Evolutionary conservation across 1,284 basidiomycete genomes (phyloP).

Genomic region (Malassezia globosa): DNA sequence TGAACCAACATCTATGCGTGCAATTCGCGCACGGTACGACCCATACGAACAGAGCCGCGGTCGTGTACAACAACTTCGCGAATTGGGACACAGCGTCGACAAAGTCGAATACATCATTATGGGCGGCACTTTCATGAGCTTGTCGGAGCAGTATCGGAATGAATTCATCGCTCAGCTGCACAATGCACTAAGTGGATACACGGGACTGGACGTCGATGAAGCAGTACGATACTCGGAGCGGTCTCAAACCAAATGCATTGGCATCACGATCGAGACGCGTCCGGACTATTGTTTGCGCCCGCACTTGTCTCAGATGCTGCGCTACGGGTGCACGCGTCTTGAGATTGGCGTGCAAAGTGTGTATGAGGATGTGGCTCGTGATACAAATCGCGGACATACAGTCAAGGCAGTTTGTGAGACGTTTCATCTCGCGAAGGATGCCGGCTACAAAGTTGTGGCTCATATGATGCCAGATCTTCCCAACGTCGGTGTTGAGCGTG

Average conservation of each 20-base stretch:
- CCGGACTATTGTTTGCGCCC: slow-evolving; percentile 97
- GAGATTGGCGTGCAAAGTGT: slow-evolving; percentile 98
- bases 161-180: slow-evolving; percentile 92
- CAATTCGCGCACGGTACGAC: slow-evolving; percentile 93
- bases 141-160: slow-evolving; percentile 87
- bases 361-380: slow-evolving; percentile 95
- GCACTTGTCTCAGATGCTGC: slow-evolving; percentile 95
- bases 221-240: slow-evolving; percentile 96
- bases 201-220: slow-evolving; percentile 80
- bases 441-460: slow-evolving; percentile 87
- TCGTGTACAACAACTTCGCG: slow-evolving; percentile 86
- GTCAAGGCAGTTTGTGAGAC: slow-evolving; percentile 94
- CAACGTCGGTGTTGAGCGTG: slow-evolving; percentile 91
- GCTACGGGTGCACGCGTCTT: slow-evolving; percentile 93
- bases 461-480: slow-evolving; percentile 57
- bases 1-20: slow-evolving; percentile 92
- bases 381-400: slow-evolving; percentile 90
- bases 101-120: slow-evolving; percentile 99
- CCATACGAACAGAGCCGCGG: slow-evolving; percentile 95
- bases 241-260: slow-evolving; percentile 94
- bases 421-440: slow-evolving; percentile 96
- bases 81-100: slow-evolving; percentile 88
- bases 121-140: slow-evolving; percentile 99
- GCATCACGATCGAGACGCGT: slow-evolving; percentile 96
- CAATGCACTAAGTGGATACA: slow-evolving; percentile 90